Evolutionary conservation across 345 rosid species (phyloP).

Genomic region (Arabis alpina): DNA sequence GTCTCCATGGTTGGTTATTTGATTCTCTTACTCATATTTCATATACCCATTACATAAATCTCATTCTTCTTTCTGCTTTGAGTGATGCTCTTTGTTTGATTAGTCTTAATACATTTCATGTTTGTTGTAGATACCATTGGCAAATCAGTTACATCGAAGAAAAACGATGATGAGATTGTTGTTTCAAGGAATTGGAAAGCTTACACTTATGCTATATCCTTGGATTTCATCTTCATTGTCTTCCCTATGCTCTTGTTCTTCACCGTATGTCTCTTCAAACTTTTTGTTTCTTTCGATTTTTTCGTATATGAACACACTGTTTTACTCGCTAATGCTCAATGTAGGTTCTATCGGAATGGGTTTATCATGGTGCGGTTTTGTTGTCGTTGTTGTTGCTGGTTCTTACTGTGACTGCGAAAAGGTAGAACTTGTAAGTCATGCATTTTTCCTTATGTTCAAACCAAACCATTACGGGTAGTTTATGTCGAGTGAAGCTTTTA

Average conservation of each 20-base stretch:
- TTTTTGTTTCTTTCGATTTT: too few relatives aligned
- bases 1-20: conserved; percentile 42
- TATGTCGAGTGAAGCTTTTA: neutral
- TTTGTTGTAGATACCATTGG: conserved; percentile 26
- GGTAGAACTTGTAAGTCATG: conserved; percentile 67
- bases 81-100: too few relatives aligned
- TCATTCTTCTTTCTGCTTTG: too few relatives aligned
- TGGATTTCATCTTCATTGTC: conserved; percentile 69
- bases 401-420: conserved; percentile 54
- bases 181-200: conserved; percentile 52
- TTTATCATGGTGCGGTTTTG: conserved; percentile 47
- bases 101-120: too few relatives aligned
- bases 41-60: neutral
- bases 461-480: neutral
- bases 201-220: conserved; percentile 46
- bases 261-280: conserved; percentile 57
- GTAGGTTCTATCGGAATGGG: conserved; percentile 87
- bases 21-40: neutral
- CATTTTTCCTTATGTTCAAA: conserved; percentile 8
- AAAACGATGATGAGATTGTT: conserved; percentile 46
- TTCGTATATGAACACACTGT: too few relatives aligned
- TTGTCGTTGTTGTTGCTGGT: conserved; percentile 44
- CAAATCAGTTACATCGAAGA: conserved; percentile 45
- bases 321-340: too few relatives aligned
- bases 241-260: conserved; percentile 65